Percentiles rank a stretch among this genome's conserved stretches.
These are phyloP conservation scores for Verticillium tricorpus DNA, from an alignment of 2,329 filamentous ascomycete genomes.

Conservation along the genomic window DNA sequence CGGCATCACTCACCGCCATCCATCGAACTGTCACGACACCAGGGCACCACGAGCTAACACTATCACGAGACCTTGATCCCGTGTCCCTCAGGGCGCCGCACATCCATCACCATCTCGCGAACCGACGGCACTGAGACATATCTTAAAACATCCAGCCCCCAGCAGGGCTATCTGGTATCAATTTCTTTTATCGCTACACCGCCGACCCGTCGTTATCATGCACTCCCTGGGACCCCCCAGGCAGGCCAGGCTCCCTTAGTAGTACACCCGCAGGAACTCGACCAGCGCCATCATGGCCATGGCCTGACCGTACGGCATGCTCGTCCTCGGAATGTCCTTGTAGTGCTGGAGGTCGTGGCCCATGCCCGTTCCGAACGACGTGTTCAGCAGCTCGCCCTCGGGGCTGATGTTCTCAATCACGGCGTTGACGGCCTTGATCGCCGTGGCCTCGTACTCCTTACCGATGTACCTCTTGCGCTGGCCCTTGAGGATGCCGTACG, in stretches of 20 bases:
- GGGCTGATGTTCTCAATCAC: conserved; percentile 62
- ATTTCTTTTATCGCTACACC: not conserved
- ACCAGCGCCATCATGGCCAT: conserved; percentile 81
- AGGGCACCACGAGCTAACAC: not conserved
- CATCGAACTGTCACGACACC: not conserved
- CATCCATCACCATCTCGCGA: not conserved
- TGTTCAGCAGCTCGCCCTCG: conserved; percentile 67
- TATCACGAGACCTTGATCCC: not conserved
- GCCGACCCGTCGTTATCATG: no score
- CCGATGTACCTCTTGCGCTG: conserved; percentile 66
- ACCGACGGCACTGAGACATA: not conserved
- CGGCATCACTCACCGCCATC: not conserved
- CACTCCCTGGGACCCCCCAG: no score
- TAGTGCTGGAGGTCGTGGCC: conserved; percentile 70
- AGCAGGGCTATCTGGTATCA: not conserved
- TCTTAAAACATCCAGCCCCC: not conserved
- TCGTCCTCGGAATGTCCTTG: conserved; percentile 69
- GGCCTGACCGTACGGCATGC: conserved; percentile 80
- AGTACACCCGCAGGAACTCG: conserved; percentile 59
- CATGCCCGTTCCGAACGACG: conserved; percentile 77
- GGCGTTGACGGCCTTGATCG: conserved; percentile 61
- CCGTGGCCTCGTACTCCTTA: conserved; percentile 54
- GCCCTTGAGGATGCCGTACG: conserved; percentile 73
- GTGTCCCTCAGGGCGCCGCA: not conserved
- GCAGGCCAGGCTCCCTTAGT: not conserved